Base-by-base conservation (phyloP, 2,329 filamentous ascomycete species). In the Cladorrhinum sp. region DNA sequence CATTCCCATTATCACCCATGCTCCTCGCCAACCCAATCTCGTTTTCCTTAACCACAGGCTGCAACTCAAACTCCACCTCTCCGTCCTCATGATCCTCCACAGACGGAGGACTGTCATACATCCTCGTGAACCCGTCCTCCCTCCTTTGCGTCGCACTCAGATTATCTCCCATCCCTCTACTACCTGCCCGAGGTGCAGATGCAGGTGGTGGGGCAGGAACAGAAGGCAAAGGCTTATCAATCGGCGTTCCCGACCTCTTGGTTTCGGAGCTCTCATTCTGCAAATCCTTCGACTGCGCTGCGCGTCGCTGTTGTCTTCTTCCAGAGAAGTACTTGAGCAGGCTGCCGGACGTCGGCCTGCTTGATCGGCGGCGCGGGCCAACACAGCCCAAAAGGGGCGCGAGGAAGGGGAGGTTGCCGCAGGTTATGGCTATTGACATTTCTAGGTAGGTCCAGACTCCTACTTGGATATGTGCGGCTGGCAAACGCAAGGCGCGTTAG, bases 401-500 rank as follows among this genome's bases (percentile, higher is more conserved):
- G 14, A 65, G 54, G 21, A 65, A 60, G 2, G 63, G 63, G 3
- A 65, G 59, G 21, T 63, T 65, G 10, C 58, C 63, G 53, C 63
- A 65, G 6, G 63, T 63, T 26, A 65, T 63, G 16, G 58, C 63
- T 18, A 61, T 58, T 3, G 63, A 63, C 12, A 65, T 56, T 16
- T 65, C 63, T 24, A 63, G 49, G 18, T 62, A 65, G 3, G 63
- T 65, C 63, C 63, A 65, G 9, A 65, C 54, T 12, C 56, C 50
- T 12, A 61, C 57, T 24, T 63, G 42, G 24, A 65, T 55, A 16
- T 59, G 46, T 50, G 49, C 39, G 7, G 56, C 57, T 58, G 50
- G 21, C 2, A 26, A 9, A 24, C 3, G 20, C 24, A 9, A 7
- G 33, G 12, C n/a, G n/a, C n/a, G 12, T 36, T 36, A 10, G 33